Evolutionary conservation across 768 basidiomycete genomes (phyloP).

Genomic region (Mycena kentingensis): DNA sequence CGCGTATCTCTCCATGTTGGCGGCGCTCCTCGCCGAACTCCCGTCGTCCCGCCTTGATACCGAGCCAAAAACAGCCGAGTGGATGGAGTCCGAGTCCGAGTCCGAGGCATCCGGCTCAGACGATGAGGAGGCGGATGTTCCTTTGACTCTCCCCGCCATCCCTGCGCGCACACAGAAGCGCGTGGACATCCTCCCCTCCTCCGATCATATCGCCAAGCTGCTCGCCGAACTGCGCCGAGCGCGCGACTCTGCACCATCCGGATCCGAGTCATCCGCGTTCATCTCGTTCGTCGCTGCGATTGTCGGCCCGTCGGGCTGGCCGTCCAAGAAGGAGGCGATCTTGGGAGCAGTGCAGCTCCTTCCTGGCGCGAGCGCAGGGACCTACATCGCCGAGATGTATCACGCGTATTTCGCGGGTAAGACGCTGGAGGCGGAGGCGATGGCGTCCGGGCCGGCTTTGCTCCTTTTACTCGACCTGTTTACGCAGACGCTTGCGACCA

Average conservation of each 20-base stretch:
- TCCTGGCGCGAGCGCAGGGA: constrained; percentile 49
- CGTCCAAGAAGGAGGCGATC: constrained; percentile 55
- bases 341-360: constrained; percentile 56
- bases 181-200: constrained; percentile 54
- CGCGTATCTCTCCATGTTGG: constrained; percentile 42
- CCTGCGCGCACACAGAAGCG: constrained; percentile 4
- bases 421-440: constrained; percentile 24
- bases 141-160: neutral
- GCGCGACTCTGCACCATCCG: constrained; percentile 39
- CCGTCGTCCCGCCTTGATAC: constrained; percentile 40
- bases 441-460: constrained; percentile 44
- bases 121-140: neutral
- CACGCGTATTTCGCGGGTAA: constrained; percentile 57
- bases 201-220: constrained; percentile 50
- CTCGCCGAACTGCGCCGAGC: constrained; percentile 51
- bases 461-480: constrained; percentile 81
- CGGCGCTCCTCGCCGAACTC: constrained; percentile 39
- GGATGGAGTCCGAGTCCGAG: neutral
- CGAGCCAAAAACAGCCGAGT: neutral
- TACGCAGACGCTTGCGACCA: constrained; percentile 78
- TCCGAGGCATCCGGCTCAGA: neutral
- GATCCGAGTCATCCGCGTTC: constrained; percentile 39
- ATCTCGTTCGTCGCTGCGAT: constrained; percentile 62
- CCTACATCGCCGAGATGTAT: constrained; percentile 73
- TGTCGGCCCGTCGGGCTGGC: constrained; percentile 49